phyloP scores from a whole-genome alignment of 1,139 yeast genomes.

The Blastobotrys raffinosifermentans region DNA sequence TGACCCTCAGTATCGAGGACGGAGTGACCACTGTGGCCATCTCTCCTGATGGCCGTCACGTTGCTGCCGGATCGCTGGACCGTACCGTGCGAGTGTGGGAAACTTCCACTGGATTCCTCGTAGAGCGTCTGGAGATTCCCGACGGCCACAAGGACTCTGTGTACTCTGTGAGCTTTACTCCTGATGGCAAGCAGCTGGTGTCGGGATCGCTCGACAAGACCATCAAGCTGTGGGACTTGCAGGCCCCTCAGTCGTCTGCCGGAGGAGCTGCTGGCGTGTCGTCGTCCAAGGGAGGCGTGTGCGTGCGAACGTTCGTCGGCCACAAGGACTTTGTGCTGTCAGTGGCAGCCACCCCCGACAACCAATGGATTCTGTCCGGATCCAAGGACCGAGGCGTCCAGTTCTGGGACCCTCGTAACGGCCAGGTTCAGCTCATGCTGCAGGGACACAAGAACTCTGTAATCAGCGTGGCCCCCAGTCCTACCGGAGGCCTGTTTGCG shows the following conservation, averaged over 20 bases:
- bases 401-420: conserved; percentile 92
- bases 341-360: conserved; percentile 92
- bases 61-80: conserved; percentile 96
- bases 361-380: conserved; percentile 86
- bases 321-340: conserved; percentile 94
- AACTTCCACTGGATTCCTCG: conserved; percentile 78
- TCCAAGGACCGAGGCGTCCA: conserved; percentile 96
- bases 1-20: conserved; percentile 88
- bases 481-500: conserved; percentile 80
- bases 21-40: conserved; percentile 98
- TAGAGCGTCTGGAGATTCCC: conserved; percentile 89
- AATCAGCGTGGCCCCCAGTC: conserved; percentile 86
- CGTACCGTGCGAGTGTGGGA: conserved; percentile 98
- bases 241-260: conserved; percentile 40
- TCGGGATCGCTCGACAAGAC: conserved; percentile 95
- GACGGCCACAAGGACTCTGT: conserved; percentile 97
- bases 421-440: conserved; percentile 89
- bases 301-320: conserved; percentile 91
- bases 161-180: conserved; percentile 89
- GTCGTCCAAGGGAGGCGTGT: conserved; percentile 42
- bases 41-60: conserved; percentile 88
- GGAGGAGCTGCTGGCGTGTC: conserved; percentile 12
- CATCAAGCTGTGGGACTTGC: conserved; percentile 89
- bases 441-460: conserved; percentile 98
- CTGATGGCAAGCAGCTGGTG: conserved; percentile 87